phyloP scores from a whole-genome alignment of 352 stramenopile genomes.

The Phytopythium litorale region DNA sequence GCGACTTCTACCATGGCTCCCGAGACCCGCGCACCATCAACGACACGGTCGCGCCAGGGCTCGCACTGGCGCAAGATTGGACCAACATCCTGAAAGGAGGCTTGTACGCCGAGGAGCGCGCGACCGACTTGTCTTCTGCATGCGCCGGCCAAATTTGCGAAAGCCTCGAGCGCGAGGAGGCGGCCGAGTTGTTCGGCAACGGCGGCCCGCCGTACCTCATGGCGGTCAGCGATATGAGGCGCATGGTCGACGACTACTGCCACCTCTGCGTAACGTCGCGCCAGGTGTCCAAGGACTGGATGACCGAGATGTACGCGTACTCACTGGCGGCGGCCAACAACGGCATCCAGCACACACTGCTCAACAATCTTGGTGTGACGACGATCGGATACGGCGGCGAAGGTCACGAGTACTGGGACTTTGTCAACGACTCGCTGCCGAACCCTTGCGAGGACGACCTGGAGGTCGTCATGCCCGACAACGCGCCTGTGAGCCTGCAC shows the following conservation, averaged over 20 bases:
- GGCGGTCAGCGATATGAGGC: slow-evolving; percentile 34
- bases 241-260: slow-evolving; percentile 49
- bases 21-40: slow-evolving; percentile 26
- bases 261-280: slow-evolving; percentile 37
- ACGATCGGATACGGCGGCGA: slow-evolving; percentile 23
- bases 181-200: slow-evolving; percentile 36
- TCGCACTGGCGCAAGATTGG: slow-evolving; percentile 45
- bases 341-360: slow-evolving; percentile 48
- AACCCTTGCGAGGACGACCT: slow-evolving; percentile 36
- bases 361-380: slow-evolving; percentile 39
- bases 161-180: slow-evolving; percentile 28
- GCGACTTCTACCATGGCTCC: slow-evolving; percentile 37
- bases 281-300: slow-evolving; percentile 33
- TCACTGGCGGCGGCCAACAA: slow-evolving; percentile 42
- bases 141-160: slow-evolving; percentile 30
- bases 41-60: slow-evolving; percentile 32
- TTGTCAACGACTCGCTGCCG: slow-evolving; percentile 21
- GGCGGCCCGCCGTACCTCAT: slow-evolving; percentile 53
- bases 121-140: slow-evolving; percentile 25
- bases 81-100: slow-evolving; percentile 33
- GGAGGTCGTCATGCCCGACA: slow-evolving; percentile 32
- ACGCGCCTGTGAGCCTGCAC: slow-evolving; percentile 40
- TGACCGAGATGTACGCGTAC: slow-evolving; percentile 57
- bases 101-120: slow-evolving; percentile 22
- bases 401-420: slow-evolving; percentile 38